These are phyloP conservation scores for Nepenthes gracilis DNA, from an alignment of 148 eudicot species.

Conservation along the genomic window DNA sequence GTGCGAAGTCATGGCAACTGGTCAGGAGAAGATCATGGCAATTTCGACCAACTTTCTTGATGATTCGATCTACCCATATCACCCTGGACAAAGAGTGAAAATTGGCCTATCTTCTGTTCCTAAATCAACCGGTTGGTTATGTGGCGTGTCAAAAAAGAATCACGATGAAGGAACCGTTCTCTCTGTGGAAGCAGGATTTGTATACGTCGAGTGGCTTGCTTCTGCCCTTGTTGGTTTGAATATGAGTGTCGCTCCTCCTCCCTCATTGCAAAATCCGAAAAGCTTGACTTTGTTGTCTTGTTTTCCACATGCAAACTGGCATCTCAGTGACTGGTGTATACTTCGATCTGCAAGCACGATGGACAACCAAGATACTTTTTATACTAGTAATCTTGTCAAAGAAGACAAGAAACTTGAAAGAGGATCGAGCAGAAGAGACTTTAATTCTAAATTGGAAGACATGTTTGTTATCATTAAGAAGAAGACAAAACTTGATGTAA, in stretches of 20 bases:
- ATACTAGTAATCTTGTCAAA: slow-evolving; percentile 10
- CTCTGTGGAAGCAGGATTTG: slow-evolving; percentile 65
- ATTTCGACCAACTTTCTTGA: slow-evolving; percentile 59
- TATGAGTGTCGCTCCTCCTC: slow-evolving; percentile 33
- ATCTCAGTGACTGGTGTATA: slow-evolving; percentile 88
- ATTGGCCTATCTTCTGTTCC: slow-evolving; percentile 32
- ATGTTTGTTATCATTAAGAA: slow-evolving; percentile 55
- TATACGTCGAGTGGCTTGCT: slow-evolving; percentile 70
- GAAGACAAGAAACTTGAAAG: slow-evolving; percentile 15
- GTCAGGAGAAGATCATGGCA: slow-evolving; percentile 42
- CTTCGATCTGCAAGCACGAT: slow-evolving; percentile 16
- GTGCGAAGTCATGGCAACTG: slow-evolving; percentile 42
- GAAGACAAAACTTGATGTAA: slow-evolving; percentile 64
- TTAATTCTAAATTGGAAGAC: slow-evolving; percentile 25
- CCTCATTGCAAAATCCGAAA: slow-evolving; percentile 36
- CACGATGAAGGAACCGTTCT: slow-evolving; percentile 52
- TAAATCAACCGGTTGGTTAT: slow-evolving; percentile 57
- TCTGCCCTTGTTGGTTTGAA: slow-evolving; percentile 30
- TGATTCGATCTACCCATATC: slow-evolving; percentile 66
- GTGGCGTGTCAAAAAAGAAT: slow-evolving; percentile 46
- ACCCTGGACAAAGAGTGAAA: slow-evolving; percentile 80
- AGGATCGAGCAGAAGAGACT: slow-evolving; percentile 6
- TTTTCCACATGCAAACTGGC: slow-evolving; percentile 74
- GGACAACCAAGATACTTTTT: slow-evolving; percentile 3
- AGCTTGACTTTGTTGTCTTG: slow-evolving; percentile 47